phyloP scores from a whole-genome alignment of 495 filamentous ascomycete genomes.

The Penicillium canescens region DNA sequence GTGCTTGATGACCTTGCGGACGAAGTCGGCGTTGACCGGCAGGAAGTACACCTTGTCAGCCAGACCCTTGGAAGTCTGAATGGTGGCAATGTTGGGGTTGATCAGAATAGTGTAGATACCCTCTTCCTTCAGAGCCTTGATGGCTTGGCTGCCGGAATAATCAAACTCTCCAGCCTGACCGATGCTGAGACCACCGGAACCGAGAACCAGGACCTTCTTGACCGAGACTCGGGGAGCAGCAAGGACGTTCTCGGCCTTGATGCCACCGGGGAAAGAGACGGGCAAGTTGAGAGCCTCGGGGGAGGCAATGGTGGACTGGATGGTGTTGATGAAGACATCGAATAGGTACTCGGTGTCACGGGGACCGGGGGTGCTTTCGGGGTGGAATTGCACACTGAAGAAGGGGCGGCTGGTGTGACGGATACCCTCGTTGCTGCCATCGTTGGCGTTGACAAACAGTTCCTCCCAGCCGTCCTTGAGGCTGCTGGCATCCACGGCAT shows the following conservation, averaged over 20 bases:
- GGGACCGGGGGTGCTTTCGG: constrained; percentile 92
- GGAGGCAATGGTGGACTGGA: constrained; percentile 64
- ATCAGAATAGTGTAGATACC: constrained; percentile 94
- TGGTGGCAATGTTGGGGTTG: constrained; percentile 98
- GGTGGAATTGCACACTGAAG: constrained; percentile 99
- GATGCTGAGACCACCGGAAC: constrained; percentile 94
- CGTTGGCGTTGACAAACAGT: constrained; percentile 96
- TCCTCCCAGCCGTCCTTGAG: constrained; percentile 83
- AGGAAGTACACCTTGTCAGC: constrained; percentile 99
- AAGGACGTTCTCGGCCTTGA: constrained; percentile 70
- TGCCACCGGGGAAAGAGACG: constrained; percentile 84
- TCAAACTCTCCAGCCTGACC: constrained; percentile 99
- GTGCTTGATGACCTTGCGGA: constrained; percentile 93
- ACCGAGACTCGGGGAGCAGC: constrained; percentile 75
- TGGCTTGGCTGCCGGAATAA: constrained; percentile 90
- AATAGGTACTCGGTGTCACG: constrained; percentile 97
- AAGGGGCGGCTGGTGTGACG: constrained; percentile 80
- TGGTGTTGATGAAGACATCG: constrained; percentile 89
- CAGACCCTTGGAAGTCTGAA: constrained; percentile 93
- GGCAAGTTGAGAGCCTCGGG: constrained; percentile 62
- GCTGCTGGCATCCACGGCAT: constrained; percentile 77
- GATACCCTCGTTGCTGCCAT: constrained; percentile 96
- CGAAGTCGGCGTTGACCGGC: constrained; percentile 93
- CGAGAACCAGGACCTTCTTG: constrained; percentile 97
- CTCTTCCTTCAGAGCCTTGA: constrained; percentile 96